These are phyloP conservation scores for Xylariaceae sp. DNA, from an alignment of 2,329 filamentous ascomycete species.

Conservation along the genomic window DNA sequence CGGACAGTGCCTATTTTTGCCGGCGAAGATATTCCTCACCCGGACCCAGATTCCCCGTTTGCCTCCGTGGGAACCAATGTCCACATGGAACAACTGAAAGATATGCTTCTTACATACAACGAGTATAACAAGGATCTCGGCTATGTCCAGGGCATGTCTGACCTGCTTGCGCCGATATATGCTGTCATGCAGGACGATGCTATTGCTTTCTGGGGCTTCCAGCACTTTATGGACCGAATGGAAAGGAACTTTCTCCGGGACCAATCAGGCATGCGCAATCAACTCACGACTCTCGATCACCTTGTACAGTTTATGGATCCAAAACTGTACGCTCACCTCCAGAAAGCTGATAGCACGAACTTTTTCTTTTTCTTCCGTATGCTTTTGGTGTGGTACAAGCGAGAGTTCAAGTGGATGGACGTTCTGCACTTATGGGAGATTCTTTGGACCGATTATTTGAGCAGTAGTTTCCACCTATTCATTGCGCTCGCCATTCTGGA, in stretches of 20 bases:
- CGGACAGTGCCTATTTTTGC: slow-evolving; percentile 93
- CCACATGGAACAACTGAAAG: slow-evolving; percentile 98
- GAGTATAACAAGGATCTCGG: slow-evolving; percentile 95
- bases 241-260: slow-evolving; percentile 95
- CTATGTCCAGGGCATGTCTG: slow-evolving; percentile 99
- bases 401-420: slow-evolving; percentile 91
- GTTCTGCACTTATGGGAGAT: slow-evolving; percentile 89
- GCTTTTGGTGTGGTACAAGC: slow-evolving; percentile 98
- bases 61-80: slow-evolving; percentile 93
- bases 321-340: slow-evolving; percentile 86
- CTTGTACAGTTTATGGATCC: slow-evolving; percentile 97
- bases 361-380: slow-evolving; percentile 99
- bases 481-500: slow-evolving; percentile 92
- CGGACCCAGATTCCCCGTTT: slow-evolving; percentile 94
- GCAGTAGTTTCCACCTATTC: slow-evolving; percentile 91
- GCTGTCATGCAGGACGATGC: slow-evolving; percentile 98
- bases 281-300: slow-evolving; percentile 89
- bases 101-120: slow-evolving; percentile 98
- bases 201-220: slow-evolving; percentile 95
- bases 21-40: slow-evolving; percentile 95
- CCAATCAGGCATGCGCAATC: slow-evolving; percentile 93
- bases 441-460: slow-evolving; percentile 91
- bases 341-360: slow-evolving; percentile 92
- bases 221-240: slow-evolving; percentile 97
- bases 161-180: slow-evolving; percentile 93